Evolutionary conservation across 177 flowering plant genomes (phyloP).

Genomic region (Vitis hybrid): DNA sequence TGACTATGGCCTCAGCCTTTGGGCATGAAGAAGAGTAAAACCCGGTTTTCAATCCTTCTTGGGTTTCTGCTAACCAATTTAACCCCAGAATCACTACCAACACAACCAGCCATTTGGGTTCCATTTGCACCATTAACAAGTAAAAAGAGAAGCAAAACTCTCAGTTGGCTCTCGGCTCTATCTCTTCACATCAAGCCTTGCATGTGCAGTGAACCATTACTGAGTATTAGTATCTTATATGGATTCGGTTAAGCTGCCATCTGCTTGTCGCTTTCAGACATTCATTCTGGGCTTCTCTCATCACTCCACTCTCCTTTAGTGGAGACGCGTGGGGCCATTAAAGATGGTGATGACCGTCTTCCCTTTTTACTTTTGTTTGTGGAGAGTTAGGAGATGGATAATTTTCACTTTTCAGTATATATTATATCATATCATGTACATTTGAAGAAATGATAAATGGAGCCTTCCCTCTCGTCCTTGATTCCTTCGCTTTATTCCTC

Average conservation of each 20-base stretch:
- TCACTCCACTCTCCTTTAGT: constrained; percentile 9
- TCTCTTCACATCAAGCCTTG: background rate
- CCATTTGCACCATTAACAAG: constrained; percentile 18
- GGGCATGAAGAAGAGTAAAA: constrained; percentile 68
- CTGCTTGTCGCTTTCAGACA: background rate
- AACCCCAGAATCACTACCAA: constrained; percentile 19
- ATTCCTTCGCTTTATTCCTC: constrained; percentile 17
- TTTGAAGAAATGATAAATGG: background rate
- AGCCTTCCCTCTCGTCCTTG: background rate
- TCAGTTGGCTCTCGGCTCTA: background rate
- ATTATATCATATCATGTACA: background rate
- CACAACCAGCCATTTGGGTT: constrained; percentile 12
- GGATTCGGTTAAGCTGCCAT: background rate
- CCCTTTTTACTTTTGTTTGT: constrained; percentile 16
- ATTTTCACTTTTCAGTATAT: background rate
- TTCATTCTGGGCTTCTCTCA: background rate
- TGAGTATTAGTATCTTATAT: constrained; percentile 13
- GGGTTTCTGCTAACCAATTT: constrained; percentile 24
- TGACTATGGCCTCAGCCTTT: constrained; percentile 51
- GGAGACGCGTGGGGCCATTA: constrained; percentile 28
- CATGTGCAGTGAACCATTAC: background rate
- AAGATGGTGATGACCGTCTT: background rate
- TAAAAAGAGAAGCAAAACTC: background rate
- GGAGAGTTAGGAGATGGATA: constrained; percentile 16
- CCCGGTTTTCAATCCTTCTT: constrained; percentile 39